Base-by-base conservation (phyloP, 2,329 filamentous ascomycete genomes). In the Daldinia eschscholtzii region DNA sequence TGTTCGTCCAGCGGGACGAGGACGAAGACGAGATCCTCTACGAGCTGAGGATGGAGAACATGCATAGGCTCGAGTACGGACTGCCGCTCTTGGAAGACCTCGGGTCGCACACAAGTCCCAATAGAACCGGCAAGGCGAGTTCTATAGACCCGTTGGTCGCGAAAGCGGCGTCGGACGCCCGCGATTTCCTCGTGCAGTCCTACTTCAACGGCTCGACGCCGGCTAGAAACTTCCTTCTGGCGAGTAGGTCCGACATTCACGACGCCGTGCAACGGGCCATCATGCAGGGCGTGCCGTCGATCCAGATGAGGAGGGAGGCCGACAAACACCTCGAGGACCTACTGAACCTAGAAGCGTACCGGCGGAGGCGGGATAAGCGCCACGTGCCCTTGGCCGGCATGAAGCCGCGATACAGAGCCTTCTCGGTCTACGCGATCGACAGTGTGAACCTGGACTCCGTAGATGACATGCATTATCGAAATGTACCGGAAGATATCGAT, bases 351-450 rank as follows among this genome's bases (percentile, higher is more conserved):
- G 26, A 64, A 13, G 42, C 35, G 6, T 59, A 23, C 60, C 30
- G 10, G 10, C 23, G 12, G 1, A 48, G 42, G 50, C 26, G 44
- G 6, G 67, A 70, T 26, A 20, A 5, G 9, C 46, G 23, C 18
- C 55, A 64, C 59, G 52, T 64, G 2, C 6, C 26, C 9, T 48
- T 73, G 0, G 26, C 23, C 2, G 46, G 60, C 26, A 70, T 72
- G 71, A 61, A 56, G 28, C 65, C 56, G 20, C 68, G 68, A 28
- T 67, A 72, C 46, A 20, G 57, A 2, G 56, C 65, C 10, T 72
- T 68, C 57, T 72, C 68, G 0, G 72, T 71, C 5, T 70, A 67
- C 33, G 12, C 33, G n/a, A 39, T 39, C 13, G 6, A 13, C 7
- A 1, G 23, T 28, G 6, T 46, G 1, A 1, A n/a, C 15, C n/a